Evolutionary conservation across 2,329 filamentous ascomycete genomes (phyloP).

Genomic region (Epichloe amarillans): DNA sequence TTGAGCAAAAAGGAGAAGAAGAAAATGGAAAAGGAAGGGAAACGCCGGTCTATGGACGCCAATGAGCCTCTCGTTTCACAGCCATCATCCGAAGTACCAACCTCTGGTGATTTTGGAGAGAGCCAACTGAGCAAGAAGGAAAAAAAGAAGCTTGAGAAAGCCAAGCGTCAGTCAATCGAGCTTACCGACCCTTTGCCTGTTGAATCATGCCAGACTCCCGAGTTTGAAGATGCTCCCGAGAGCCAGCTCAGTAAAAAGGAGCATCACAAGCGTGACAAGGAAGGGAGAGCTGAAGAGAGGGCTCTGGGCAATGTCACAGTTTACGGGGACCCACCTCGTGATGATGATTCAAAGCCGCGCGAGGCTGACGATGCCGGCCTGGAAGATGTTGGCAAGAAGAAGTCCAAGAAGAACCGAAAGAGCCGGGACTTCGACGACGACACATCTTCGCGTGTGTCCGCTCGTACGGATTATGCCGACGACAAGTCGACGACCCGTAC

Average conservation of each 20-base stretch:
- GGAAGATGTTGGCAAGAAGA: slow-evolving; percentile 15
- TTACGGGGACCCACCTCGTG: slow-evolving; percentile 11
- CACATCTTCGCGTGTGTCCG: slow-evolving; percentile 13
- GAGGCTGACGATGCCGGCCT: slow-evolving; percentile 12
- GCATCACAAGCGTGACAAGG: slow-evolving; percentile 29
- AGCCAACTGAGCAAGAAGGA: slow-evolving; percentile 33
- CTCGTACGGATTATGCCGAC: slow-evolving; percentile 17
- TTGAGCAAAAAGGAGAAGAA: slow-evolving; percentile 37
- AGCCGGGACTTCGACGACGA: slow-evolving; percentile 17
- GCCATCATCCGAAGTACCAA: not conserved
- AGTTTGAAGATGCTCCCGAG: slow-evolving; percentile 14
- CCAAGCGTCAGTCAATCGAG: slow-evolving; percentile 6
- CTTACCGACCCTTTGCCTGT: slow-evolving; percentile 1
- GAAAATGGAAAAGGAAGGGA: slow-evolving; percentile 28
- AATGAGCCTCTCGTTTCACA: slow-evolving; percentile 2
- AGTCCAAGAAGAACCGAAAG: slow-evolving; percentile 17
- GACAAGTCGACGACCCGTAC: slow-evolving; percentile 10
- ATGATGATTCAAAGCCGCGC: slow-evolving; percentile 9
- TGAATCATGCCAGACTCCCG: slow-evolving; percentile 4
- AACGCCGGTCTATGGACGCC: slow-evolving; percentile 19
- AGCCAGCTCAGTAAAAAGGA: slow-evolving; percentile 20
- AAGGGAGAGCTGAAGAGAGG: slow-evolving; percentile 11
- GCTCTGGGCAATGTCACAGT: slow-evolving; percentile 12
- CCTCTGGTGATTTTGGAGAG: slow-evolving; percentile 12
- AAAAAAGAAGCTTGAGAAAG: slow-evolving; percentile 31